phyloP scores from a whole-genome alignment of 2,329 filamentous ascomycete species.

The Tolypocladium pustulatum region DNA sequence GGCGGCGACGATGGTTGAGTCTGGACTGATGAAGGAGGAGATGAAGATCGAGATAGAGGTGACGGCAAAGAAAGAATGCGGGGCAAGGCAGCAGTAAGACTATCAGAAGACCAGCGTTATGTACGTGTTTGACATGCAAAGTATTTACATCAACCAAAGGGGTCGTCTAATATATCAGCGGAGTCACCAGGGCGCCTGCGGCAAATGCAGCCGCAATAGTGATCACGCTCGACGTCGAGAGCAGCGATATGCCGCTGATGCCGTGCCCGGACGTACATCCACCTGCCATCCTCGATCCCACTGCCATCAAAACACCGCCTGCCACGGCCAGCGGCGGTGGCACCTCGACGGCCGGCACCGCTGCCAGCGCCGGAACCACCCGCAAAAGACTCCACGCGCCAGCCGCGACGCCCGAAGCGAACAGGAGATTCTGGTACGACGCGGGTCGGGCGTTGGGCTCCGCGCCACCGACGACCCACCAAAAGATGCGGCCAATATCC shows the following conservation, averaged over 20 bases:
- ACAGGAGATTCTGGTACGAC: constrained; percentile 34
- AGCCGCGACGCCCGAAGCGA: constrained; percentile 38
- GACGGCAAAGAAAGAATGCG: constrained; percentile 23
- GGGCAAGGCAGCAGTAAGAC: not conserved
- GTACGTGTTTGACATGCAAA: not conserved
- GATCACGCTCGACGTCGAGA: constrained; percentile 51
- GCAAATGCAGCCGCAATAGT: constrained; percentile 49
- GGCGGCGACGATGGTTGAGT: constrained; percentile 43
- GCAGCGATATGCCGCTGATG: constrained; percentile 53
- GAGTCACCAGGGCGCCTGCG: constrained; percentile 27
- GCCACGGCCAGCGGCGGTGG: constrained; percentile 28
- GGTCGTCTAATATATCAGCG: constrained; percentile 13
- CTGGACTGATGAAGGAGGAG: constrained; percentile 38
- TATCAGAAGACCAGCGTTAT: not conserved
- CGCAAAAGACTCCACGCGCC: constrained; percentile 32
- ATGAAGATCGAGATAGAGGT: constrained; percentile 35
- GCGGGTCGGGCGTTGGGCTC: constrained; percentile 13
- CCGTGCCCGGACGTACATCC: constrained; percentile 62
- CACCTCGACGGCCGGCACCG: constrained; percentile 16
- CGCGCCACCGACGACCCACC: constrained; percentile 26
- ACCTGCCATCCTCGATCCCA: constrained; percentile 52
- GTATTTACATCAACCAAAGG: not conserved
- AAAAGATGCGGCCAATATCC: constrained; percentile 45
- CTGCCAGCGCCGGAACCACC: constrained; percentile 18
- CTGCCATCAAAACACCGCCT: constrained; percentile 46